Conservation (phyloP, 1,284 basidiomycete genomes). For the Leucoagaricus sp. region DNA sequence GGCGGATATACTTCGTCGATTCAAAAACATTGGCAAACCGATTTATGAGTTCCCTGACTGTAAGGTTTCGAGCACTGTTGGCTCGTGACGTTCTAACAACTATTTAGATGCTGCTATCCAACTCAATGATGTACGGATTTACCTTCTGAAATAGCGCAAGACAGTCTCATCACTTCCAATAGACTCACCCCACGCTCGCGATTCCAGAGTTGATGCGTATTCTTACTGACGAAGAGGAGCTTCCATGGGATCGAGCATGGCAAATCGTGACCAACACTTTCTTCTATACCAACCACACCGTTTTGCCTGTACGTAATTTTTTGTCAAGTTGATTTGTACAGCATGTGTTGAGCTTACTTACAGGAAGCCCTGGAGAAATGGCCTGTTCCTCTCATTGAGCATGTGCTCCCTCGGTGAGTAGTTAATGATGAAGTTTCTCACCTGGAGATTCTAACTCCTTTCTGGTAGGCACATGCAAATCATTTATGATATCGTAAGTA, state of each 20-base stretch:
- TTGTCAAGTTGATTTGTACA: background rate
- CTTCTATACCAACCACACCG: conserved; percentile 93
- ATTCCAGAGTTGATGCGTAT: conserved; percentile 95
- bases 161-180: conserved; percentile 12
- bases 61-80: conserved; percentile 33
- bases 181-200: conserved; percentile 93
- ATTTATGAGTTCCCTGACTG: conserved; percentile 81
- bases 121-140: conserved; percentile 73
- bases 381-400: conserved; percentile 81
- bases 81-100: background rate
- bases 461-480: conserved; percentile 75
- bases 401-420: conserved; percentile 71
- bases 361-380: conserved; percentile 86
- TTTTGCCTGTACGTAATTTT: conserved; percentile 61
- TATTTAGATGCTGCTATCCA: conserved; percentile 80
- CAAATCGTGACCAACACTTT: conserved; percentile 84
- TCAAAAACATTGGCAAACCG: conserved; percentile 77
- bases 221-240: conserved; percentile 84
- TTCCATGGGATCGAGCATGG: conserved; percentile 86
- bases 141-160: too few relatives aligned
- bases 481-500: conserved; percentile 81
- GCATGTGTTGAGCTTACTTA: background rate
- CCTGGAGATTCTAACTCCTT: too few relatives aligned
- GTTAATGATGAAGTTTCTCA: too few relatives aligned
- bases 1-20: conserved; percentile 83